Percentiles rank a stretch among this genome's conserved stretches.
These are phyloP conservation scores for Euphorbia celastroides DNA, from an alignment of 441 rosid genomes.

Conservation along the genomic window DNA sequence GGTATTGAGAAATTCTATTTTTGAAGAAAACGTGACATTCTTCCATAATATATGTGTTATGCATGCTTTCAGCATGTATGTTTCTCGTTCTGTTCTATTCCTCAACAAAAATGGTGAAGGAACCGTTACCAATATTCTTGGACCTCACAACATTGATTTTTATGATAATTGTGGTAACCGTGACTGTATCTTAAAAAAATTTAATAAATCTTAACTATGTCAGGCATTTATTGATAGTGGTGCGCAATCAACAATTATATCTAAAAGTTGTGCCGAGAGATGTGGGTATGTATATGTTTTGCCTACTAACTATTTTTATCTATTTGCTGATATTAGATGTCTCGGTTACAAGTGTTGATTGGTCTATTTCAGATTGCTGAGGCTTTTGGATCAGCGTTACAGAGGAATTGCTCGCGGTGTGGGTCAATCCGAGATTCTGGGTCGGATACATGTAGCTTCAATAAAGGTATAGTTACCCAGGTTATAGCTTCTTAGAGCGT, in stretches of 20 bases:
- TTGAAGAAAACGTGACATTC: constrained; percentile 3
- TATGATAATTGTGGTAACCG: not conserved
- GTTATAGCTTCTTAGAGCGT: not conserved
- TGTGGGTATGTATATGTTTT: constrained; percentile 57
- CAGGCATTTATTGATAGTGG: constrained; percentile 99
- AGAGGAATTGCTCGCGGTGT: constrained; percentile 98
- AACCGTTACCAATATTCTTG: not conserved
- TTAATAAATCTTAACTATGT: constrained; percentile 17
- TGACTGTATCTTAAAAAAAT: not conserved
- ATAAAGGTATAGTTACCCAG: constrained; percentile 56
- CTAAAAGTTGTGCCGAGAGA: constrained; percentile 92
- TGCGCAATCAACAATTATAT: constrained; percentile 96
- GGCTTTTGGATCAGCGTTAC: constrained; percentile 88
- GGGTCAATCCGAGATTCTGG: constrained; percentile 95
- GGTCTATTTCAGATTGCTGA: constrained; percentile 53
- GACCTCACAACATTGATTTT: not conserved
- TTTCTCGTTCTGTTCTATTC: not conserved
- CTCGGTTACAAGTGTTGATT: not conserved
- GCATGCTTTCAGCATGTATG: not conserved
- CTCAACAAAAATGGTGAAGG: not conserved
- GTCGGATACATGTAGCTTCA: constrained; percentile 94
- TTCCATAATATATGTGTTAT: not conserved
- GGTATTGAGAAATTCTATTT: constrained; percentile 40
- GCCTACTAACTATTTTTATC: not conserved
- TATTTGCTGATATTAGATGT: not conserved